A percentile compares a stretch with the other conserved stretches of the same genome.
phyloP scores from a whole-genome alignment of 306 rosid genomes.

The Pyrus bretschneideri region DNA sequence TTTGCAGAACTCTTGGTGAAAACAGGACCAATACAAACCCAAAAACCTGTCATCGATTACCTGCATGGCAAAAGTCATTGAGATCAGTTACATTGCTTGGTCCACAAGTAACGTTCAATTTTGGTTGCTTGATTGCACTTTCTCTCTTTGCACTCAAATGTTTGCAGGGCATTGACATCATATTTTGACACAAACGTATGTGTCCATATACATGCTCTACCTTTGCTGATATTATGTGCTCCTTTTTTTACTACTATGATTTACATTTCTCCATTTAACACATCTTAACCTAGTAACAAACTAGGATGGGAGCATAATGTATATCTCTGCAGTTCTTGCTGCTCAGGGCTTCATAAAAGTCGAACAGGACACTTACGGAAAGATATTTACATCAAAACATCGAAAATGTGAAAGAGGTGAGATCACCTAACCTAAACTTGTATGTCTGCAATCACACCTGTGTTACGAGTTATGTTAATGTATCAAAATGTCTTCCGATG shows the following conservation, averaged over 20 bases:
- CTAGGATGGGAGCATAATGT: background rate
- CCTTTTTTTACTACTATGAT: background rate
- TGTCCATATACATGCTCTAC: too few species aligned
- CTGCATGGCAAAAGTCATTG: constrained; percentile 32
- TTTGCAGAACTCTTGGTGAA: constrained; percentile 67
- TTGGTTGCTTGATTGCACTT: background rate
- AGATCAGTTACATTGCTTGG: background rate
- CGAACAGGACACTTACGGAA: constrained; percentile 49
- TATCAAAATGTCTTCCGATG: too few species aligned
- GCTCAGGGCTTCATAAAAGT: constrained; percentile 49
- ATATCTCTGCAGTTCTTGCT: constrained; percentile 47
- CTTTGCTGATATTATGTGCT: too few species aligned
- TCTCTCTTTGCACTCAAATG: constrained; percentile 7
- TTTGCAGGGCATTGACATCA: constrained; percentile 64
- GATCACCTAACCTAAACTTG: background rate
- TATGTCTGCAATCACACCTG: background rate
- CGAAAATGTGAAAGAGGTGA: constrained; percentile 52
- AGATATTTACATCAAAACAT: constrained; percentile 60
- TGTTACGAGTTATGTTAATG: too few species aligned
- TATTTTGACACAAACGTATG: constrained; percentile 32
- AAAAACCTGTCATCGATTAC: constrained; percentile 24
- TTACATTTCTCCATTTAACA: background rate
- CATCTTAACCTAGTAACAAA: background rate
- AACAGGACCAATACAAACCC: constrained; percentile 77
- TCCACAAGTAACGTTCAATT: background rate